phyloP scores from a whole-genome alignment of 148 eudicot species.

The Nepenthes mirabilis region DNA sequence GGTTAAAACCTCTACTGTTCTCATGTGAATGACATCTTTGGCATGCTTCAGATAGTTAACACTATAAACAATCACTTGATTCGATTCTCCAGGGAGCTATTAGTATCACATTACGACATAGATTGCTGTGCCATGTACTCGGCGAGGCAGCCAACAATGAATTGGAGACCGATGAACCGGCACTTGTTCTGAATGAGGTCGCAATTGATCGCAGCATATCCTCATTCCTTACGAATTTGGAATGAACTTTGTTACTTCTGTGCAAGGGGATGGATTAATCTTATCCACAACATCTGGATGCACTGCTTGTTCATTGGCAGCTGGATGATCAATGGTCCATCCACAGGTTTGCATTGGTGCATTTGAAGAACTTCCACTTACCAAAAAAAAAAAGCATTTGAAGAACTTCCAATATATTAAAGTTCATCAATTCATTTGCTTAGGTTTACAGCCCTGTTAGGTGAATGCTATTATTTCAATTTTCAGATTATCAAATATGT shows the following conservation, averaged over 20 bases:
- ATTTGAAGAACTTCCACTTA: too few relatives aligned
- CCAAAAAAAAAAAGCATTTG: too few relatives aligned
- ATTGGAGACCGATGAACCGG: slow-evolving; percentile 64
- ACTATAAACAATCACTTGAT: slow-evolving; percentile 60
- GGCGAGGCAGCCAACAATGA: slow-evolving; percentile 66
- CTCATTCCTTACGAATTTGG: slow-evolving; percentile 82
- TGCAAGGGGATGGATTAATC: slow-evolving; percentile 95
- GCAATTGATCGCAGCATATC: slow-evolving; percentile 94
- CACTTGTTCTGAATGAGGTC: slow-evolving; percentile 83
- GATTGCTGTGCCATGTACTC: slow-evolving; percentile 74
- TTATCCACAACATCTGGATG: slow-evolving; percentile 95
- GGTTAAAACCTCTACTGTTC: background rate
- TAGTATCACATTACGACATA: slow-evolving; percentile 76
- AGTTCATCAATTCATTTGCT: too few relatives aligned
- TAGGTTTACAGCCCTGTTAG: too few relatives aligned
- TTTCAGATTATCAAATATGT: too few relatives aligned
- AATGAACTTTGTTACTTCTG: slow-evolving; percentile 87
- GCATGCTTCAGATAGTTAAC: slow-evolving; percentile 67
- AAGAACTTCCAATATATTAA: background rate
- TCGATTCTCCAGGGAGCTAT: slow-evolving; percentile 69
- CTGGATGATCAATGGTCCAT: slow-evolving; percentile 98
- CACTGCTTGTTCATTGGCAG: slow-evolving; percentile 94
- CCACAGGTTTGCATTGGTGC: slow-evolving; percentile 84
- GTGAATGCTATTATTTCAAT: too few relatives aligned
- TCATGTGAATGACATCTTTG: slow-evolving; percentile 24